Evolutionary conservation across 192 early-diverging fungal species (phyloP).

Genomic region (Mortierella hygrophila): DNA sequence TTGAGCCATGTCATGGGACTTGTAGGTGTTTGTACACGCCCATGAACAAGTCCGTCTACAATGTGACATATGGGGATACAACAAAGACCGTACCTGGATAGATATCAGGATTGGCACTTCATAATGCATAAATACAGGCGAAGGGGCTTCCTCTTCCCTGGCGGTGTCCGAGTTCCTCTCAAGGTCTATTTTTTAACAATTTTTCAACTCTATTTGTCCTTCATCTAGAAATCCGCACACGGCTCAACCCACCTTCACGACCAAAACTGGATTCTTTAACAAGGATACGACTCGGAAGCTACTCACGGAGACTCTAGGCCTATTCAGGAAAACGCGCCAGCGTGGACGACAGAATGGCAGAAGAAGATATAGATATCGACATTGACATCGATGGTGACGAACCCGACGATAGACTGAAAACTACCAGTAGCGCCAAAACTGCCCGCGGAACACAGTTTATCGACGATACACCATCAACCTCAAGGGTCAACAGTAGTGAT

Average conservation of each 20-base stretch:
- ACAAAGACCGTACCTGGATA: neutral
- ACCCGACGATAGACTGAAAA: constrained; percentile 7
- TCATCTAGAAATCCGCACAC: neutral
- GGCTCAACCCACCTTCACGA: neutral
- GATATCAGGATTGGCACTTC: neutral
- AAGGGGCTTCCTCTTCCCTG: neutral
- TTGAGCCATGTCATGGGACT: neutral
- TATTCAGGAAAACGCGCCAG: neutral
- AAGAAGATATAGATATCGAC: constrained; percentile 44
- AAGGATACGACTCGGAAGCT: neutral
- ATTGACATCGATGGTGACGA: constrained; percentile 53
- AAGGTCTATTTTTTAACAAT: neutral
- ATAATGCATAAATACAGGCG: neutral
- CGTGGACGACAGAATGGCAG: constrained; percentile 26
- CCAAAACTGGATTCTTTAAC: neutral
- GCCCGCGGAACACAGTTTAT: neutral
- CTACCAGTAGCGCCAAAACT: neutral
- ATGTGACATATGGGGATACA: neutral
- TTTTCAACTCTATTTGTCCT: neutral
- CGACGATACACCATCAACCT: neutral
- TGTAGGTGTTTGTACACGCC: neutral
- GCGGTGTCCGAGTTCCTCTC: neutral
- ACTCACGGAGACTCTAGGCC: neutral
- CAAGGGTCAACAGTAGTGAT: neutral
- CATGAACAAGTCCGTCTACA: neutral